These are phyloP conservation scores for Cladosporium sp. DNA, from an alignment of 2,329 filamentous ascomycete species.

Conservation along the genomic window DNA sequence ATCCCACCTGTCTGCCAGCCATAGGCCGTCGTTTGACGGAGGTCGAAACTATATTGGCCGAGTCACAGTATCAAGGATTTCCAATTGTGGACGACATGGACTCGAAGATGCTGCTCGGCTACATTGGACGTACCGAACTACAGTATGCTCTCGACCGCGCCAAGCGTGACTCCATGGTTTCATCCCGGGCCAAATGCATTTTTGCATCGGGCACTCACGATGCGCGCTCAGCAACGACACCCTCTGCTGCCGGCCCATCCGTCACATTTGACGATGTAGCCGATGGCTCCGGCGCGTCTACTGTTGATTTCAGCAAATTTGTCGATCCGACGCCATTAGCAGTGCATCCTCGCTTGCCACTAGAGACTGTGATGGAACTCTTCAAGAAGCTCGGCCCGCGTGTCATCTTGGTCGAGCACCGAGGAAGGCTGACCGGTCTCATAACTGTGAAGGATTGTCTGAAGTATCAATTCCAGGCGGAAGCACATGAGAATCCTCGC, in stretches of 20 bases:
- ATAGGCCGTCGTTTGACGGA: slow-evolving; percentile 73
- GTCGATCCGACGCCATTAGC: slow-evolving; percentile 87
- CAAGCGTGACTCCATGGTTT: slow-evolving; percentile 67
- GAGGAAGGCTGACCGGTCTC: slow-evolving; percentile 77
- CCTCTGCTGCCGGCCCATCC: slow-evolving; percentile 36
- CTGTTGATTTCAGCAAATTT: slow-evolving; percentile 80
- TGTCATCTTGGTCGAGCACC: slow-evolving; percentile 89
- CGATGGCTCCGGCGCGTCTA: slow-evolving; percentile 56
- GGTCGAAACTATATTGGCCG: slow-evolving; percentile 72
- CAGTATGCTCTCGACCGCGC: slow-evolving; percentile 85
- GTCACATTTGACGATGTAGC: slow-evolving; percentile 62
- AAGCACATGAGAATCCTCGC: slow-evolving; percentile 75
- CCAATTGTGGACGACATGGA: slow-evolving; percentile 78
- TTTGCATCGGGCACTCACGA: slow-evolving; percentile 58
- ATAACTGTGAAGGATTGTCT: slow-evolving; percentile 97
- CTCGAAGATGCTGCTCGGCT: slow-evolving; percentile 76
- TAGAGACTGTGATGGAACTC: slow-evolving; percentile 97
- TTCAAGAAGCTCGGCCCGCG: slow-evolving; percentile 97
- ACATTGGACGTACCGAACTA: slow-evolving; percentile 89
- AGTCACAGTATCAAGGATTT: slow-evolving; percentile 87
- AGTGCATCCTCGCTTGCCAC: slow-evolving; percentile 83
- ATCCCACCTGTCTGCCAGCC: slow-evolving; percentile 72
- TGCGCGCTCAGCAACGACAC: slow-evolving; percentile 32
- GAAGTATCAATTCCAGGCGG: slow-evolving; percentile 95
- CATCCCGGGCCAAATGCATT: slow-evolving; percentile 67